Evolutionary conservation across 2,329 filamentous ascomycete genomes (phyloP).

Genomic region (Helicocarpus griseus): DNA sequence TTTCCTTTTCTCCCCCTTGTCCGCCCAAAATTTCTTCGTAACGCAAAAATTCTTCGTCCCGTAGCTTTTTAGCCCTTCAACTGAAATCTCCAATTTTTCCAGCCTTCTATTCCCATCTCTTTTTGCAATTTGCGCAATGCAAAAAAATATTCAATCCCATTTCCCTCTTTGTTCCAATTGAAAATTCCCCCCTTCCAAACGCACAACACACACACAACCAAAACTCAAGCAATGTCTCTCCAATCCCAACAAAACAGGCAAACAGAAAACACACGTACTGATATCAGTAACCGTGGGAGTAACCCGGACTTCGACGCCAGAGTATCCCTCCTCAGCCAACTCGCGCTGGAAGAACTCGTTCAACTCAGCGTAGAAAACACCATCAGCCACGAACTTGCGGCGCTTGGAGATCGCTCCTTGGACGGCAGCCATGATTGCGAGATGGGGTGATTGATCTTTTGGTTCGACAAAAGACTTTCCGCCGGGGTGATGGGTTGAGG

Average conservation of each 20-base stretch:
- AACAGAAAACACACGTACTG: slow-evolving; percentile 43
- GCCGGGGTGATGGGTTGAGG: slow-evolving; percentile 4
- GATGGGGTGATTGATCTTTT: slow-evolving; percentile 19
- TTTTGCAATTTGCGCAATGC: background rate
- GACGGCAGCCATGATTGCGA: slow-evolving; percentile 40
- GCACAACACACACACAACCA: slow-evolving; percentile 4
- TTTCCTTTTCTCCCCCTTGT: too few relatives aligned
- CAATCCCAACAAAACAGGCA: slow-evolving; percentile 12
- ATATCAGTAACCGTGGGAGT: slow-evolving; percentile 99
- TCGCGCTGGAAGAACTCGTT: slow-evolving; percentile 99
- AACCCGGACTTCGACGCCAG: slow-evolving; percentile 98
- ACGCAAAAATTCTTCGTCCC: background rate
- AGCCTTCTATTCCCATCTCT: background rate
- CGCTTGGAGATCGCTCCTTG: slow-evolving; percentile 45
- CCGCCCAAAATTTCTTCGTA: too few relatives aligned
- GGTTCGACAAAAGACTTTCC: slow-evolving; percentile 17
- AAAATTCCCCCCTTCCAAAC: background rate
- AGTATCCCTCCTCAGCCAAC: slow-evolving; percentile 99
- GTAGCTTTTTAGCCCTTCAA: too few relatives aligned
- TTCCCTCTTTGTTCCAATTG: background rate
- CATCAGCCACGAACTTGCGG: slow-evolving; percentile 80
- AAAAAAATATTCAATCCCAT: background rate
- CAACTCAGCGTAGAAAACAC: slow-evolving; percentile 99
- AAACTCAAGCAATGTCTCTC: slow-evolving; percentile 4
- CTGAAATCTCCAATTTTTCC: background rate